Base-by-base conservation (phyloP, 305 asterid species). In the Solanum hybrid region DNA sequence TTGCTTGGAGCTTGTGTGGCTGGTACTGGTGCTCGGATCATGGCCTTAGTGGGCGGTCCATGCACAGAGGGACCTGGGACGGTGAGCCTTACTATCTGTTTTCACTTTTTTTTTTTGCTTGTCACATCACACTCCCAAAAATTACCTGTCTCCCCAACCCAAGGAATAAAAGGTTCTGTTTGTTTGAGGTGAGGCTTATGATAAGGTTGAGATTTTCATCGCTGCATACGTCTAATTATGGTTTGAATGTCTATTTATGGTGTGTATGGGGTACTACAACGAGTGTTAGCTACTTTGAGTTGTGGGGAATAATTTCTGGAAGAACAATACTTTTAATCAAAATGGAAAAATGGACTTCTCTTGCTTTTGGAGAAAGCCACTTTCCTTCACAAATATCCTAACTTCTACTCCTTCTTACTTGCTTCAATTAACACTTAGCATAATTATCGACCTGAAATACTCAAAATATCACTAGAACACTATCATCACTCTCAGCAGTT, bases 21-120 rank as follows among this genome's bases (percentile, higher is more conserved):
- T 32, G 98, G 98, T 86, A 94, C 98, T 86, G 97, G 98, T 92
- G 98, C 97, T 84, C 92, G 99, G 90, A 96, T 98, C 91, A 88
- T 98, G 85, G 94, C 97, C 79, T 94, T 98, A 90, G 98, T 98
- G 10, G 99, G 99, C 79, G 99, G 99, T 92, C 99, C 99, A 64
- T 96, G 99, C 91, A 98, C 99, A 4, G 99, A 98, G 94, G 99
- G 99, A 76, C 99, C 99, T 64, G 99, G 99, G 91, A 94, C 94
- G 97, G 99, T 98, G 95, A 95, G 92, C 86, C 91, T 89, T 91
- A 86, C 89, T 64, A 88, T 91, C 12, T 90, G 60, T 64, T 69
- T 71, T 77, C 77, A 78, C 37, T 88, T 86, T 1, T 86, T 7
- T 42, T 46, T 56, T 37, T 38, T 76, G n/a, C 27, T 75, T 77